Base-by-base conservation (phyloP, 2,329 filamentous ascomycete species). In the Chalara sp. region DNA sequence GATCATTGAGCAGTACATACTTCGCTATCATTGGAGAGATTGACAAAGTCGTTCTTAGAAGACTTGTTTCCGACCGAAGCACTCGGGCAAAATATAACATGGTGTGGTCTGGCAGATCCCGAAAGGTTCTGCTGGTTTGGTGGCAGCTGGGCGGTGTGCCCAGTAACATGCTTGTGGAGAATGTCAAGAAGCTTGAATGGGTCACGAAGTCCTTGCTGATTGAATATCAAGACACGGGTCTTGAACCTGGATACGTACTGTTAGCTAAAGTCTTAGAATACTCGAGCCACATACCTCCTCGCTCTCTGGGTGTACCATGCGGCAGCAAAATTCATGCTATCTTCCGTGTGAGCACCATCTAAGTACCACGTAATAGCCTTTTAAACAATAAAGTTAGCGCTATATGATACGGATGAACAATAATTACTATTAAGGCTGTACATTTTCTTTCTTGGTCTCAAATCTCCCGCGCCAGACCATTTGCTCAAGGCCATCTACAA, bases 281-380 rank as follows among this genome's bases (percentile, higher is more conserved):
- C 21, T 21, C 21, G 21, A 21, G 21, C 21, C 3, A 21, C 21
- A 21, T 21, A 21, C 21, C 21, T 21, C 21, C 21, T 21, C 21
- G 21, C 21, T 21, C 21, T 21, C 21, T 21, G 21, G 21, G 21
- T 21, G 21, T 21, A 21, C 91, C 91, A 96, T 55, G 80, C 79
- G 0, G 84, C 84, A 5, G 89, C 89, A 57, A 89, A 79, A 56
- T 86, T 80, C 49, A 99, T 84, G 65, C 90, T 96, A 64, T 97
- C 92, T 4, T 86, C 76, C 0, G 92, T 99, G 68, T 99, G 93
- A 2, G 90, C 93, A 6, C 93, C 91, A 64, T 99, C 93, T 21
- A 99, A 80, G 63, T 91, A 86, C 91, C 92, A 99, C 12, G 75
- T 76, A 5, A 95, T 72, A 73, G 3, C 72, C 73, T 54, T 81